Percentiles rank a stretch among this genome's conserved stretches.
These are phyloP conservation scores for Tuber calosporum DNA, from an alignment of 495 filamentous ascomycete genomes.

Conservation along the genomic window DNA sequence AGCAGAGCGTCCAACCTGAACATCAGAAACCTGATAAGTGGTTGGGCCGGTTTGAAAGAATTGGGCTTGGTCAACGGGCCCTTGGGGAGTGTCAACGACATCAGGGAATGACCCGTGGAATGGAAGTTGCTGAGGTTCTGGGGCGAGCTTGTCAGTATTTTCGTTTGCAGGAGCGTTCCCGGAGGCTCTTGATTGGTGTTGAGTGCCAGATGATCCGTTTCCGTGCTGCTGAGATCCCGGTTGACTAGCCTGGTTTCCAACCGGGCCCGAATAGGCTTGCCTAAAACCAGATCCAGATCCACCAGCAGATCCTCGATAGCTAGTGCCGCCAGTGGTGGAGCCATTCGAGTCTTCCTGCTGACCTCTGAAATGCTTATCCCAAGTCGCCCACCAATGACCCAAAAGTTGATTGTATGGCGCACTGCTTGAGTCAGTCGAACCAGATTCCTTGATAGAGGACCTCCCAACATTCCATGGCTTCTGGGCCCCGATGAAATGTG, in stretches of 20 bases:
- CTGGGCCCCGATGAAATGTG: constrained; percentile 85
- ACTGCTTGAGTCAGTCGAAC: constrained; percentile 48
- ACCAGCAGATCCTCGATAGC: not conserved
- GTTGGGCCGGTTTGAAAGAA: constrained; percentile 38
- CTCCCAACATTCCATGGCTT: constrained; percentile 78
- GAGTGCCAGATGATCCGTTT: not conserved
- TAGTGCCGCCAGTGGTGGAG: not conserved
- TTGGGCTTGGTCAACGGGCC: constrained; percentile 31
- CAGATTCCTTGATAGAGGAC: constrained; percentile 29
- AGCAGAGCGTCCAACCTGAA: not conserved
- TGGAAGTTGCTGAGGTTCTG: constrained; percentile 23
- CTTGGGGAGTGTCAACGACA: constrained; percentile 33
- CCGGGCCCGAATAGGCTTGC: constrained; percentile 1
- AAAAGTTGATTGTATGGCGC: constrained; percentile 72
- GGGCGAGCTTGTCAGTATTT: constrained; percentile 2
- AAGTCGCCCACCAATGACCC: constrained; percentile 83
- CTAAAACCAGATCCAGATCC: constrained; percentile 1
- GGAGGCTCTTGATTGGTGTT: not conserved
- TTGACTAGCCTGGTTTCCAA: constrained; percentile 4
- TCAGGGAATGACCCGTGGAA: constrained; percentile 32
- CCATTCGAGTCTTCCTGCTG: constrained; percentile 1
- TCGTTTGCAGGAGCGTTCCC: not conserved
- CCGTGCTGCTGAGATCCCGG: not conserved
- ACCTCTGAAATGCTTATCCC: constrained; percentile 60
- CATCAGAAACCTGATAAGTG: constrained; percentile 27